phyloP scores from a whole-genome alignment of 2,329 filamentous ascomycete genomes.

The Apiospora hydei region DNA sequence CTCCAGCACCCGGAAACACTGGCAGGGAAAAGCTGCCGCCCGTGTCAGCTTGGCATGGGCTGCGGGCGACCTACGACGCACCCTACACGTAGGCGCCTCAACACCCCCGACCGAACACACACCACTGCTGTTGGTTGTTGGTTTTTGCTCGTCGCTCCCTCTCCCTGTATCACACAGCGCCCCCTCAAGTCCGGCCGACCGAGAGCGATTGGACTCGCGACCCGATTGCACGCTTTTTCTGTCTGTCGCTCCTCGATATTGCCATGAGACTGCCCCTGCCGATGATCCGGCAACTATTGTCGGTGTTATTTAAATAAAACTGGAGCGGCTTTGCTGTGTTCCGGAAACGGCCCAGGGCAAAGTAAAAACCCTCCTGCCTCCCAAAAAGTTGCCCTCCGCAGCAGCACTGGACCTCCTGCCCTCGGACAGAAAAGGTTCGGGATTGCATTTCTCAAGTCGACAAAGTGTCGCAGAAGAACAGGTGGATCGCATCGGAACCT shows the following conservation, averaged over 20 bases:
- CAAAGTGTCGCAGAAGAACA: constrained; percentile 18
- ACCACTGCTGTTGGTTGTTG: not conserved
- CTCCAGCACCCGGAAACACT: constrained; percentile 21
- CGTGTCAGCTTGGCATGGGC: constrained; percentile 15
- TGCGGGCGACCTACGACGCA: not conserved
- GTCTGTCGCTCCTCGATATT: not conserved
- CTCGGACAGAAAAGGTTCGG: constrained; percentile 19
- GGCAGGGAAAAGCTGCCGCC: constrained; percentile 12
- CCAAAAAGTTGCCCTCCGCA: not conserved
- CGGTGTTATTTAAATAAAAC: constrained; percentile 19
- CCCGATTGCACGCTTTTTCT: not conserved
- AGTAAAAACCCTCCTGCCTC: not conserved
- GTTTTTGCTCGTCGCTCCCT: not conserved
- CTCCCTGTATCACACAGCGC: not conserved
- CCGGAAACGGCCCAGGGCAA: constrained; percentile 19
- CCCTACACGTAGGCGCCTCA: constrained; percentile 15
- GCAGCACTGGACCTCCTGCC: not conserved
- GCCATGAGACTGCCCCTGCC: constrained; percentile 7
- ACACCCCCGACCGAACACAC: not conserved
- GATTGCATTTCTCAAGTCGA: constrained; percentile 16
- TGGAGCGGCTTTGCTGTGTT: not conserved
- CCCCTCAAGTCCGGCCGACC: not conserved
- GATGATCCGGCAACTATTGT: constrained; percentile 19
- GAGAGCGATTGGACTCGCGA: not conserved
- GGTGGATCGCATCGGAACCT: constrained; percentile 15